phyloP scores from a whole-genome alignment of 2,329 filamentous ascomycete species.

The Ophiostoma triangulosporum region DNA sequence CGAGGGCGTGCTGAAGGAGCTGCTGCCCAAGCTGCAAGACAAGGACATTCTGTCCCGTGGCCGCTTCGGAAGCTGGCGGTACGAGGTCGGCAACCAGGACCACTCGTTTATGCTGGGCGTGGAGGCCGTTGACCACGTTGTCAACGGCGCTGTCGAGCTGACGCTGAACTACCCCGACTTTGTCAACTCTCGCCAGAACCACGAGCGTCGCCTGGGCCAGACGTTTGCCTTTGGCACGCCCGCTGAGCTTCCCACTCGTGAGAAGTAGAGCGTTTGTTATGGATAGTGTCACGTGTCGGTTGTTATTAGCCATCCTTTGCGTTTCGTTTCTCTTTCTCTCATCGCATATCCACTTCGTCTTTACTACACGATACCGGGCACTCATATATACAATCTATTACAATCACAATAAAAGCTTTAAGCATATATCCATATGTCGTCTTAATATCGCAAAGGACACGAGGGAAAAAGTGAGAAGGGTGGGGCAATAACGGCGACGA shows the following conservation, averaged over 20 bases:
- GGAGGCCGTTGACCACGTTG: constrained; percentile 80
- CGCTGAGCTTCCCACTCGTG: constrained; percentile 25
- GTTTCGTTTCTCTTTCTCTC: background rate
- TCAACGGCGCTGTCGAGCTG: constrained; percentile 78
- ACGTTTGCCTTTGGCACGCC: constrained; percentile 26
- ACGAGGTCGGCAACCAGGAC: constrained; percentile 92
- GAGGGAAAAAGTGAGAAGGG: too few species aligned
- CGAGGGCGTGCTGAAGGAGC: constrained; percentile 82
- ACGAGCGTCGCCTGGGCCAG: constrained; percentile 46
- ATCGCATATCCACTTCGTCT: background rate
- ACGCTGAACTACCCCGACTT: constrained; percentile 96
- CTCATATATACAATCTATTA: too few species aligned
- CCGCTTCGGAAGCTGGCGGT: constrained; percentile 95
- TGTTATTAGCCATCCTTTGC: background rate
- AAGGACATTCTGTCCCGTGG: constrained; percentile 91
- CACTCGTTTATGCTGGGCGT: constrained; percentile 97
- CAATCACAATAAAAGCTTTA: background rate
- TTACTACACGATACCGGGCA: background rate
- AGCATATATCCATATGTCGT: too few species aligned
- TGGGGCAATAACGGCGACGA: too few species aligned
- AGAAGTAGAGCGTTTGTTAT: constrained; percentile 9
- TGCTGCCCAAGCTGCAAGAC: constrained; percentile 83
- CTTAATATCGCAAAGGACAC: too few species aligned
- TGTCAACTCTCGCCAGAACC: constrained; percentile 67
- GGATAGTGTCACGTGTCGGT: background rate